Evolutionary conservation across 129 eudicot genomes (phyloP).

Genomic region (Rutidosis leptorrhynchoides): DNA sequence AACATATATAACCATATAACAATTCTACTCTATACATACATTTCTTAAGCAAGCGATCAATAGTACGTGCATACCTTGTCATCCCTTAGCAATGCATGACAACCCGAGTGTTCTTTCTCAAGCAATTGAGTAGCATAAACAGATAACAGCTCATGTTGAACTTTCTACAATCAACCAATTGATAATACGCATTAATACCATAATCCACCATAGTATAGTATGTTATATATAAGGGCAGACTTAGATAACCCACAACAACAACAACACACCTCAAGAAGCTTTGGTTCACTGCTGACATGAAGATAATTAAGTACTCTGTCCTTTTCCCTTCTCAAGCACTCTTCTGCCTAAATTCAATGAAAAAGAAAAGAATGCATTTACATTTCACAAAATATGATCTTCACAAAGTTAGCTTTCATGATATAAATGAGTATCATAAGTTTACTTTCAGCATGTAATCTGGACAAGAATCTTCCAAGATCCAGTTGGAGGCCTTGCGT

Average conservation of each 20-base stretch:
- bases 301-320: constrained; percentile 83
- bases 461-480: constrained; percentile 81
- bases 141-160: constrained; percentile 78
- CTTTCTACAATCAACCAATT: constrained; percentile 45
- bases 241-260: background rate
- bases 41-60: background rate
- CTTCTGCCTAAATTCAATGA: constrained; percentile 61
- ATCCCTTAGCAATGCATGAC: constrained; percentile 92
- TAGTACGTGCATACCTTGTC: constrained; percentile 57
- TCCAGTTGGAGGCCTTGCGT: constrained; percentile 95
- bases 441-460: constrained; percentile 75
- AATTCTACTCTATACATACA: background rate
- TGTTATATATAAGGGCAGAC: background rate
- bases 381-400: constrained; percentile 7
- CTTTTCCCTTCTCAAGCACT: constrained; percentile 79
- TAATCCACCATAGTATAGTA: background rate
- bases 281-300: constrained; percentile 77
- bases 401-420: constrained; percentile 12
- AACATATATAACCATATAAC: background rate
- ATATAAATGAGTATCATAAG: background rate
- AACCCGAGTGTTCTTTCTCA: constrained; percentile 95
- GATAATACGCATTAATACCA: constrained; percentile 1
- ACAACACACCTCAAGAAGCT: constrained; percentile 75
- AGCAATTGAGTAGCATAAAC: constrained; percentile 87
- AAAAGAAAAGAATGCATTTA: background rate